A percentile compares a stretch with the other conserved stretches of the same genome.
Conservation (phyloP, 129 eudicot species). For the Calendula officinalis region DNA sequence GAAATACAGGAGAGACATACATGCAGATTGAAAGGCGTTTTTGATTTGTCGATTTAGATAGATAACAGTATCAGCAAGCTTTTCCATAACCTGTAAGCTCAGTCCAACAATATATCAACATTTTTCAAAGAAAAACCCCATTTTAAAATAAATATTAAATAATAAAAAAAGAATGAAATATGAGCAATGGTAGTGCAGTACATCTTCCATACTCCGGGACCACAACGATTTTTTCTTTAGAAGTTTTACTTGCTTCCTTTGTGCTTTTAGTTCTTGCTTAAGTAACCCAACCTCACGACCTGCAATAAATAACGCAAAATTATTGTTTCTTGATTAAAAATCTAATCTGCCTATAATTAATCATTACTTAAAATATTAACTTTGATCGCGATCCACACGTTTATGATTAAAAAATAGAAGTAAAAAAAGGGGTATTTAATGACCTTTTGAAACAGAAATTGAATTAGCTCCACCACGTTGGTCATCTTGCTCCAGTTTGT, state of each 20-base stretch:
- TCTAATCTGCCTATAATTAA: not conserved
- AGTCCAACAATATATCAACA: slow-evolving; percentile 9
- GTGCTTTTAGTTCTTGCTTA: slow-evolving; percentile 55
- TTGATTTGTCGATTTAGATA: slow-evolving; percentile 53
- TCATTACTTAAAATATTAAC: not conserved
- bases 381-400: not conserved
- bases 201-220: slow-evolving; percentile 93
- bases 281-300: slow-evolving; percentile 40
- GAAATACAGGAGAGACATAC: slow-evolving; percentile 34
- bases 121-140: not conserved
- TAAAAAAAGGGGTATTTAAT: slow-evolving; percentile 1
- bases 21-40: slow-evolving; percentile 49
- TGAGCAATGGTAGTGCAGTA: slow-evolving; percentile 16
- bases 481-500: slow-evolving; percentile 61
- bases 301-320: slow-evolving; percentile 16
- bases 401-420: not conserved
- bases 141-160: slow-evolving; percentile 15
- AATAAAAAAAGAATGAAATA: not conserved
- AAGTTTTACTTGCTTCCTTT: slow-evolving; percentile 58
- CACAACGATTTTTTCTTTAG: slow-evolving; percentile 82
- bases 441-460: slow-evolving; percentile 47
- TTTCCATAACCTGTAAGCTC: slow-evolving; percentile 68
- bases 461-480: slow-evolving; percentile 42
- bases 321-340: not conserved
- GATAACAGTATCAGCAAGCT: slow-evolving; percentile 70